Base-by-base conservation (phyloP, 2,329 filamentous ascomycete genomes). In the Paraphaeosphaeria minitans region DNA sequence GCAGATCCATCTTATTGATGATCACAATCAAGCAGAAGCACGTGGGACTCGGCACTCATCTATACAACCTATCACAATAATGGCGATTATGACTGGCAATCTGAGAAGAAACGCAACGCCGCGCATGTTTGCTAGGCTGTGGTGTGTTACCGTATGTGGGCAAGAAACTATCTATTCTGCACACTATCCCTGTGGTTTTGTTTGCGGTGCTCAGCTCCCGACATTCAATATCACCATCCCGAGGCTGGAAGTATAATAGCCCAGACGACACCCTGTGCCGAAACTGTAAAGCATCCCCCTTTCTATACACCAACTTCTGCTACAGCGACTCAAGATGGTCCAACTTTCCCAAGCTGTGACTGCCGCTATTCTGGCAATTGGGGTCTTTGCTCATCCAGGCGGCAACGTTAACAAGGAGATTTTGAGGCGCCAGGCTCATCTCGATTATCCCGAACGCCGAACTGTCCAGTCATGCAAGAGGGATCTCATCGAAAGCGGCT, bases 311-410 rank as follows among this genome's bases (percentile, higher is more conserved):
- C 53, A 53, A 33, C 29, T 53, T 49, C 53, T 53, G 16, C 19
- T 53, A 14, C 33, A 56, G 42, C 62, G 24, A 47, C 52, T 66
- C 64, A 65, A 48, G 27, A 73, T 74, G 70, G 71, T 74, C 59
- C 66, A 70, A 16, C 49, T 73, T 31, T 58, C 66, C 4, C 67
- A 71, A 31, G 63, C 66, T 57, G 41, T 73, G 42, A 46, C 63
- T 27, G 62, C 66, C 49, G 57, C 60, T 12, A 64, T 74, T 60
- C 52, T 72, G 55, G 66, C 72, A 39, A 66, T 63, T n/a, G 60
- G 65, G 13, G 67, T 62, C 22, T 45, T 71, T 47, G 77, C 78
- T 22, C 79, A 80, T 56, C 78, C 78, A 0, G 77, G 77, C 12
- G 76, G 77, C 49, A 77, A 80, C 56, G 65, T 56, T 50, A 71